These are phyloP conservation scores for Oropetium thomaeum DNA, from an alignment of 176 grass and related monocot species.

Conservation along the genomic window DNA sequence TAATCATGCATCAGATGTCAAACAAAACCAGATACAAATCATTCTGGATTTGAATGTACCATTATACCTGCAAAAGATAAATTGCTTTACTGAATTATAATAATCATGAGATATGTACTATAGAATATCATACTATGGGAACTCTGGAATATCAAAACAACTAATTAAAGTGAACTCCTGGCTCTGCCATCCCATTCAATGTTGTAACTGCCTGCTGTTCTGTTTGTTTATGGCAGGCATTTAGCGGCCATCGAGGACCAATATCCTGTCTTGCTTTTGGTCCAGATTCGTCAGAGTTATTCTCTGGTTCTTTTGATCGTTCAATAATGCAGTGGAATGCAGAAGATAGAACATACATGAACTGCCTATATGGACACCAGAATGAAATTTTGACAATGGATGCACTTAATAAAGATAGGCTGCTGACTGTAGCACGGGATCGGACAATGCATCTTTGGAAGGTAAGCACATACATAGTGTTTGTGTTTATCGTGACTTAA, in stretches of 20 bases:
- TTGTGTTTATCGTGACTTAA: background rate
- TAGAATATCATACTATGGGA: background rate
- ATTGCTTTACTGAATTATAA: background rate
- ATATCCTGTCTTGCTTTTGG: conserved; percentile 80
- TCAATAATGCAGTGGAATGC: conserved; percentile 93
- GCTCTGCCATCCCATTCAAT: background rate
- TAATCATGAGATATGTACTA: background rate
- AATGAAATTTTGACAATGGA: conserved; percentile 81
- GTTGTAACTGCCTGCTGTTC: background rate
- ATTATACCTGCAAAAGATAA: background rate
- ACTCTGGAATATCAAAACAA: background rate
- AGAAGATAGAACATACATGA: conserved; percentile 84
- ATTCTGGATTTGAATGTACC: background rate
- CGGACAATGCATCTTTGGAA: conserved; percentile 90
- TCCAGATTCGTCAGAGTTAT: conserved; percentile 64
- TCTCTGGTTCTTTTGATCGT: conserved; percentile 89
- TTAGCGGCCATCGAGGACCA: conserved; percentile 75
- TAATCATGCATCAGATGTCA: background rate
- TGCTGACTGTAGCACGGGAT: conserved; percentile 73
- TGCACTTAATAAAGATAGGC: conserved; percentile 68
- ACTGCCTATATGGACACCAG: conserved; percentile 82
- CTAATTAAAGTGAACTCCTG: background rate
- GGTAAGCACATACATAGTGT: conserved; percentile 40
- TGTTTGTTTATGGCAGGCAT: conserved; percentile 57
- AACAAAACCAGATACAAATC: background rate